Evolutionary conservation across 2,329 filamentous ascomycete genomes (phyloP).

Genomic region (Penicillium sclerotiorum): DNA sequence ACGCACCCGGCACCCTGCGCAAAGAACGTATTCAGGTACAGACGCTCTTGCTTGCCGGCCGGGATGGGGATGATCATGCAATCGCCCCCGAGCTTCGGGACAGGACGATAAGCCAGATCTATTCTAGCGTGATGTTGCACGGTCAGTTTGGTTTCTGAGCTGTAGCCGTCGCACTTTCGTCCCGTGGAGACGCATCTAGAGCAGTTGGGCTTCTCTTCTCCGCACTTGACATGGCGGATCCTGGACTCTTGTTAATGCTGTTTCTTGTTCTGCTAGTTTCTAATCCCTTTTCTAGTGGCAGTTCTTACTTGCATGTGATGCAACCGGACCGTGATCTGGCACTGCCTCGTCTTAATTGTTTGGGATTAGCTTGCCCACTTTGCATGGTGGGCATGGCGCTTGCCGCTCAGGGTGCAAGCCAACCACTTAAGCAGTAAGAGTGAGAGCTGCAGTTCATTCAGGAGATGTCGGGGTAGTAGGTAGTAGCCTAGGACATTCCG

Average conservation of each 20-base stretch:
- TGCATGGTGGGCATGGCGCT: too few species aligned
- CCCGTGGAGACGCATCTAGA: background rate
- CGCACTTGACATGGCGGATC: background rate
- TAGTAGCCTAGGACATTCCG: too few species aligned
- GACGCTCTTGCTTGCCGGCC: background rate
- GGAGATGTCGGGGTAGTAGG: too few species aligned
- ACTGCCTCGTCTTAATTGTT: background rate
- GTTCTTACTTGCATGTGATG: background rate
- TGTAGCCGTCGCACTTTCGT: background rate
- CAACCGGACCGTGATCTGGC: background rate
- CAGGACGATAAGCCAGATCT: background rate
- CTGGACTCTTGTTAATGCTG: background rate
- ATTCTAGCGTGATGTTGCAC: background rate
- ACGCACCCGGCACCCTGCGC: background rate
- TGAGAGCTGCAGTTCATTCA: too few species aligned
- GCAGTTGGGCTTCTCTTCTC: background rate
- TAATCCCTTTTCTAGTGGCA: background rate
- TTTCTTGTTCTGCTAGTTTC: background rate
- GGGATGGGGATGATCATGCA: background rate
- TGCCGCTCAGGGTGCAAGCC: too few species aligned
- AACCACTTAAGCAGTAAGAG: too few species aligned
- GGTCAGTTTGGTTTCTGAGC: background rate
- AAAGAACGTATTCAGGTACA: background rate
- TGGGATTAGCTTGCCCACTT: background rate
- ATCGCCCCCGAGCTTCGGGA: background rate